A percentile compares a stretch with the other conserved stretches of the same genome.
Conservation (phyloP, 2,329 filamentous ascomycete species). For the Sordariomycetes sp. region DNA sequence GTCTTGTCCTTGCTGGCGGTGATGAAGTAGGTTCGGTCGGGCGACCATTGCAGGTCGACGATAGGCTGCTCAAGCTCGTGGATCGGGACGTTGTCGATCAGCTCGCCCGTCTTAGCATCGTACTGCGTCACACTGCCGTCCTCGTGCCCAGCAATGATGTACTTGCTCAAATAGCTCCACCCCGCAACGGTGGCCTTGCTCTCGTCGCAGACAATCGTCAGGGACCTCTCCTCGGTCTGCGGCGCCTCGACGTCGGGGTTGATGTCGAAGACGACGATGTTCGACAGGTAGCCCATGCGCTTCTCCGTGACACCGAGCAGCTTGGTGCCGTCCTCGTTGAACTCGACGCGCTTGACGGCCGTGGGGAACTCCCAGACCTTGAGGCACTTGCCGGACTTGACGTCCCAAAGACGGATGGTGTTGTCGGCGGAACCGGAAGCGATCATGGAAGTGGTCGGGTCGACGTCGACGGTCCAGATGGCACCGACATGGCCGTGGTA, state of each 20-base stretch:
- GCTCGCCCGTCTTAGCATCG: constrained; percentile 85
- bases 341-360: constrained; percentile 95
- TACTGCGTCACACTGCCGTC: constrained; percentile 88
- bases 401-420: constrained; percentile 94
- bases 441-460: constrained; percentile 79
- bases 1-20: constrained; percentile 97
- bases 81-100: constrained; percentile 68
- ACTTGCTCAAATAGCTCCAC: constrained; percentile 90
- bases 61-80: constrained; percentile 80
- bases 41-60: constrained; percentile 89
- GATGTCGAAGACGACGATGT: constrained; percentile 89
- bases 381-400: constrained; percentile 83
- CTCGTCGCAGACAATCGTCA: constrained; percentile 88
- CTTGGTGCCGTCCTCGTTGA: constrained; percentile 85
- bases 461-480: constrained; percentile 97
- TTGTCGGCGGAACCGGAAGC: constrained; percentile 97
- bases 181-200: constrained; percentile 97
- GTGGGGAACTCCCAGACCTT: constrained; percentile 98
- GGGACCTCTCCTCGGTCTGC: constrained; percentile 72
- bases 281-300: constrained; percentile 92
- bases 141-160: constrained; percentile 96
- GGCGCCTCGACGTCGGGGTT: constrained; percentile 71
- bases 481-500: constrained; percentile 96
- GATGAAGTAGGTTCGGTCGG: constrained; percentile 95
- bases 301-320: constrained; percentile 95